A percentile compares a stretch with the other conserved stretches of the same genome.
phyloP scores from a whole-genome alignment of 768 basidiomycete species.

The Termitomyces sp. region DNA sequence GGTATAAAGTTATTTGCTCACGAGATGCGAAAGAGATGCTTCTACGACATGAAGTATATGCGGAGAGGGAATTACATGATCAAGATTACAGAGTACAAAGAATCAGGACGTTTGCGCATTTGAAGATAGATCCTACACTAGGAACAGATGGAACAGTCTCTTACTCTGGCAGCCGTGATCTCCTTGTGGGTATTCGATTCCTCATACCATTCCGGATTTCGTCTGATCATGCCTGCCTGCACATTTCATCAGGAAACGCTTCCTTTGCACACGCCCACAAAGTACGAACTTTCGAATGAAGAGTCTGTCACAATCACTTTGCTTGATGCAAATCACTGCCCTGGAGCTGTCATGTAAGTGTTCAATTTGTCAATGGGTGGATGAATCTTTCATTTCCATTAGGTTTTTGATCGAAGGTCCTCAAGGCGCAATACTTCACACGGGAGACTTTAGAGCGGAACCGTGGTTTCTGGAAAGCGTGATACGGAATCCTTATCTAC shows the following conservation, averaged over 20 bases:
- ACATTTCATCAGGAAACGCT: constrained; percentile 41
- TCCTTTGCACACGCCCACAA: constrained; percentile 60
- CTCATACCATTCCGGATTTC: not conserved
- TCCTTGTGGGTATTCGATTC: constrained; percentile 44
- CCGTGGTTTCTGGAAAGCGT: constrained; percentile 70
- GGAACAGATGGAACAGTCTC: constrained; percentile 42
- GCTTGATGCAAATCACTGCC: constrained; percentile 92
- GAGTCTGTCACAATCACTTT: constrained; percentile 70
- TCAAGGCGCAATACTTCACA: constrained; percentile 75
- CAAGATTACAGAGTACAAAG: constrained; percentile 45
- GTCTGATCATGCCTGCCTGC: not conserved
- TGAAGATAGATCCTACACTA: constrained; percentile 51
- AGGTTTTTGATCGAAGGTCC: constrained; percentile 84
- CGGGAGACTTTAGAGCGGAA: constrained; percentile 91
- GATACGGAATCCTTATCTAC: constrained; percentile 62
- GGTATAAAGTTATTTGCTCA: constrained; percentile 71
- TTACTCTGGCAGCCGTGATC: constrained; percentile 56
- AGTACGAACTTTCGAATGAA: constrained; percentile 48
- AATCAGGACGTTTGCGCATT: constrained; percentile 58
- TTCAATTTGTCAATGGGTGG: not conserved
- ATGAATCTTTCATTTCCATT: not conserved
- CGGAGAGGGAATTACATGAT: constrained; percentile 56
- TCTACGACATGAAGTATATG: constrained; percentile 66
- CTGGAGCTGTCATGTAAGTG: constrained; percentile 85
- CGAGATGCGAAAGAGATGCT: constrained; percentile 84